Evolutionary conservation across 2,329 filamentous ascomycete genomes (phyloP), one percentile per base, ranked within the genome.

Genomic region (Aspergillus sp.): DNA sequence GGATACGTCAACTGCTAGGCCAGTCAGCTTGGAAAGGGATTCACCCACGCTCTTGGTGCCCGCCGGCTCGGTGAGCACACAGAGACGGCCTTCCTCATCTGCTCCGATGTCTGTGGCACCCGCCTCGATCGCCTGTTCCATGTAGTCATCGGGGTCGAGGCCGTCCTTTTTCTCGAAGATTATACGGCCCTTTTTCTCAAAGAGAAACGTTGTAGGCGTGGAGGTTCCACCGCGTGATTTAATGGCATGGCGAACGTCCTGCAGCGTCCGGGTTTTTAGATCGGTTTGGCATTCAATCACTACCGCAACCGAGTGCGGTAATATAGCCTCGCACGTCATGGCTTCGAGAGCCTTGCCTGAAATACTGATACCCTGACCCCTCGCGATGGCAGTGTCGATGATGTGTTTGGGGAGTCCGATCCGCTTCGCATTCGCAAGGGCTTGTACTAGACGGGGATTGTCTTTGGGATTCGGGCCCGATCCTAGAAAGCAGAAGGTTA

Each of bases 231-330:
- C 89, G 54, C 82, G 78, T 60, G 87, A 86, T 73, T 92, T 96
- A 56, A 96, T 82, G 2, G 90, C 77, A 53, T 82, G 70, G 56
- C 90, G 86, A 54, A 98, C 75, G 56, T 96, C 90, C 68, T 90
- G 85, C 51, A 96, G 75, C 7, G 88, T 86, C 32, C 91, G 86
- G 46, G 83, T 81, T 74, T 90, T 92, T 74, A 86, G 92, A 69
- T 96, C 93, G 4, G 92, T 94, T 75, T 95, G 89, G 68, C 89
- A 87, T 68, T 97, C 92, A 70, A 96, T 85, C 11, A 98, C 87
- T 6, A 94, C 81, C 11, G 91, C 92, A 16, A 89, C 80, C 2
- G 84, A 87, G 2, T 88, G 85, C 2, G 91, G 90, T 61, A 96
- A 78, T 65, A 97, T 90, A 26, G 87, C 88, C 80, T 98, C 94